These are phyloP conservation scores for Alternaria gansuensis DNA, from an alignment of 2,329 filamentous ascomycete genomes.

Conservation along the genomic window DNA sequence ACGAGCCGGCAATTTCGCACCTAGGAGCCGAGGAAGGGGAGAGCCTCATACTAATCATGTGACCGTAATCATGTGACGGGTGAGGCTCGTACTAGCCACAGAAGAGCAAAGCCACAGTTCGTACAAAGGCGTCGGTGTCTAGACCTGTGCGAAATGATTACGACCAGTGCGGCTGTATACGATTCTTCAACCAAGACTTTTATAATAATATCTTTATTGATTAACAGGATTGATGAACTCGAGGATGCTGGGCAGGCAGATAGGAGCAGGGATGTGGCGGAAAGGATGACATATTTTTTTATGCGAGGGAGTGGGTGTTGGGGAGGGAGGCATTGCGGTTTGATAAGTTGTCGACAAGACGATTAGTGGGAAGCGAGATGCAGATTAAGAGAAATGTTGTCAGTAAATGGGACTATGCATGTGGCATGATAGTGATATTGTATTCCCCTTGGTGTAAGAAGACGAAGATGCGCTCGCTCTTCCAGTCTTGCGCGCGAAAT, in stretches of 20 bases:
- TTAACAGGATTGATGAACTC: neutral
- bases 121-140: conserved; percentile 6
- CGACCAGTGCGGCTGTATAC: too few relatives aligned
- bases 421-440: neutral
- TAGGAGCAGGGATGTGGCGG: neutral
- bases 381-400: neutral
- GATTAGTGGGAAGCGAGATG: neutral
- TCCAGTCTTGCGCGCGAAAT: neutral
- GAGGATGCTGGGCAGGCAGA: neutral
- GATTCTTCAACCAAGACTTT: too few relatives aligned
- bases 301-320: neutral
- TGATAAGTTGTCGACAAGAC: neutral
- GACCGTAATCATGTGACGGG: neutral
- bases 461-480: neutral
- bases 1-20: conserved; percentile 14
- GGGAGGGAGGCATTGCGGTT: conserved; percentile 3
- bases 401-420: neutral
- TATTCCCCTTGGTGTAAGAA: too few relatives aligned
- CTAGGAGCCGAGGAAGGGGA: conserved; percentile 13
- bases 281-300: neutral
- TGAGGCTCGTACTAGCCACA: neutral
- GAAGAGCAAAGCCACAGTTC: neutral
- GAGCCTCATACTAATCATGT: conserved; percentile 6
- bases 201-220: too few relatives aligned
- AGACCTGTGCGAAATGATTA: neutral